Base-by-base conservation (phyloP, 148 eudicot species). In the Persicaria maculosa region DNA sequence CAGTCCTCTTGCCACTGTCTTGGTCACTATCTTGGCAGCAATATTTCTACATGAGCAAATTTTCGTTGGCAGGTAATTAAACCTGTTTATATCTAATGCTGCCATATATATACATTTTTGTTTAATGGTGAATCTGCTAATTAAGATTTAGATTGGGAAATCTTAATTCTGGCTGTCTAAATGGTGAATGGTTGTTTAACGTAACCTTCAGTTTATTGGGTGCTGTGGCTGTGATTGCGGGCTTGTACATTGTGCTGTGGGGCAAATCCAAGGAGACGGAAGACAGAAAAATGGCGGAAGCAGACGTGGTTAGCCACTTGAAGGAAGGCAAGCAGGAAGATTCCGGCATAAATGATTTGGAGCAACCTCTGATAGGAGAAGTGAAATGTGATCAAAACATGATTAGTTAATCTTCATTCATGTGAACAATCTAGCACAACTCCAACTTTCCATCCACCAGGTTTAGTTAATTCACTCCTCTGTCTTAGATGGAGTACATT, bases 181-280 rank as follows among this genome's bases (percentile, higher is more conserved):
- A 67, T 36, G 71, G 44, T 36, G 44, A 0, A 0, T 36, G 6
- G 6, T 45, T 45, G 4, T 15, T 68, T 43, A 22, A 15, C 22
- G 25, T 22, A 22, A 22, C 6, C 20, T 58, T 48, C 84, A 91
- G 97, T 79, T 75, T 86, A 79, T 17, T 85, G 57, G 93, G 97
- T 59, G 85, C 85, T 25, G 17, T 75, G 50, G 81, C 80, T 15
- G 90, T 87, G 75, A 84, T 89, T 4, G 50, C 75, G 31, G 97
- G 97, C 52, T 72, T 91, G 12, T 91, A 91, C 70, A 74, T 81
- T 8, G 93, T 91, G 68, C 64, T 91, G 19, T 91, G 97, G 93
- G 97, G 93, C 6, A 91, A 91, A 76, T 71, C 83, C 44, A 54
- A 68, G 73, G 83, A 80, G 61, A 47, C 68, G 12, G 76, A 76